These are phyloP conservation scores for Melocanna baccifera DNA, from an alignment of 176 grass and related monocot genomes.

Conservation along the genomic window DNA sequence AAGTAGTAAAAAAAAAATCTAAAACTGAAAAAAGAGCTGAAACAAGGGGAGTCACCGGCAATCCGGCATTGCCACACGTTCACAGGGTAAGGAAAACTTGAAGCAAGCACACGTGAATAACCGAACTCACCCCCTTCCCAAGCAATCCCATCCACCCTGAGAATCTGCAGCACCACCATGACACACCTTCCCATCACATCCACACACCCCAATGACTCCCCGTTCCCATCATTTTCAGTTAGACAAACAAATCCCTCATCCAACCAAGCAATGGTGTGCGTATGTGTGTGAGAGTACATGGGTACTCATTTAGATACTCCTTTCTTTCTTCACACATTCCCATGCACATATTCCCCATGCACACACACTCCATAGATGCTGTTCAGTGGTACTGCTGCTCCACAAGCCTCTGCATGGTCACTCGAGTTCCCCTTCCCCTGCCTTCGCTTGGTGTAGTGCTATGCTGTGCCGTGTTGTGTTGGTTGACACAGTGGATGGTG, in stretches of 20 bases:
- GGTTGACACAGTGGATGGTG: slow-evolving; percentile 30
- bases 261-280: neutral
- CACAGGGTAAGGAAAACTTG: neutral
- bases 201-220: slow-evolving; percentile 42
- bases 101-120: neutral
- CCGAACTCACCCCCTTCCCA: neutral
- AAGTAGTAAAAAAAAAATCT: no score
- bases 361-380: slow-evolving; percentile 24
- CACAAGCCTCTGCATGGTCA: slow-evolving; percentile 16
- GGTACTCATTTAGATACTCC: slow-evolving; percentile 27
- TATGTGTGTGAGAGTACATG: neutral
- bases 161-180: slow-evolving; percentile 23
- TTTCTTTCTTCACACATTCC: slow-evolving; percentile 58
- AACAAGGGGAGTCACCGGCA: no score
- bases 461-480: slow-evolving; percentile 11
- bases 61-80: no score
- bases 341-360: slow-evolving; percentile 55
- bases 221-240: slow-evolving; percentile 55
- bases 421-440: neutral
- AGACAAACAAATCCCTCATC: slow-evolving; percentile 35
- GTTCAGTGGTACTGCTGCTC: neutral
- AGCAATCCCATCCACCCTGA: neutral
- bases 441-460: neutral
- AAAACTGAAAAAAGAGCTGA: no score
- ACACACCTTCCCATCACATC: slow-evolving; percentile 41